Evolutionary conservation across 768 basidiomycete genomes (phyloP).

Genomic region (Serendipita vermifera): DNA sequence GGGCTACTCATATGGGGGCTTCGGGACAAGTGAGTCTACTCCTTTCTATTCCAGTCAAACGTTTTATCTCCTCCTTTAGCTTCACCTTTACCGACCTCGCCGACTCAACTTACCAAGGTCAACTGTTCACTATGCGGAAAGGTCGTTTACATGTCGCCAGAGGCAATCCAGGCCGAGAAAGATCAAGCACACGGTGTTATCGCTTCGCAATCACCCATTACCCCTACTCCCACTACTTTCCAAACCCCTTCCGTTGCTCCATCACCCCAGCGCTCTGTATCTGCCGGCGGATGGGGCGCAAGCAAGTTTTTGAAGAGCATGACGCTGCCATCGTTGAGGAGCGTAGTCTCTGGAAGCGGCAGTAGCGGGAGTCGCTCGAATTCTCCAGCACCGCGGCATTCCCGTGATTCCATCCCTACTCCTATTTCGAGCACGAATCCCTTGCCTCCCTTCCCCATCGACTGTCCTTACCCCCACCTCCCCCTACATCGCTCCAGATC

Average conservation of each 20-base stretch:
- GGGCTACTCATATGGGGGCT: slow-evolving; percentile 26
- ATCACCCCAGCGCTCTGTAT: neutral
- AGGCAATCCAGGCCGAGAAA: slow-evolving; percentile 5
- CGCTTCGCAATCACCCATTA: neutral
- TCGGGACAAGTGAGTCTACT: slow-evolving; percentile 1
- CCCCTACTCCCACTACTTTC: neutral
- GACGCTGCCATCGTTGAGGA: neutral
- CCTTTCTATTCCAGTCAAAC: neutral
- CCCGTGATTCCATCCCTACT: neutral
- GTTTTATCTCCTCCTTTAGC: too few species aligned
- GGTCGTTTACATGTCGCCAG: slow-evolving; percentile 29
- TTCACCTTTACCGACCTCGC: slow-evolving; percentile 34
- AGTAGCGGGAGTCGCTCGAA: neutral
- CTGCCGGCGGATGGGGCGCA: neutral
- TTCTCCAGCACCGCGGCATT: neutral
- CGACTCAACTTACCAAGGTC: slow-evolving; percentile 32
- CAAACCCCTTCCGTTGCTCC: neutral
- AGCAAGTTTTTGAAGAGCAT: neutral
- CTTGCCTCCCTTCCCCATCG: slow-evolving; percentile 18
- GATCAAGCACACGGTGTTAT: neutral
- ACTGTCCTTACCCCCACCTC: slow-evolving; percentile 24
- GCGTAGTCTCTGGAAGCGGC: neutral
- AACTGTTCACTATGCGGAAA: slow-evolving; percentile 72
- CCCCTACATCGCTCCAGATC: slow-evolving; percentile 62
- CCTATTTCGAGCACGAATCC: too few species aligned